Evolutionary conservation across 768 basidiomycete species (phyloP), one percentile per base, ranked within the genome.

Genomic region (Tulasnella calospora): DNA sequence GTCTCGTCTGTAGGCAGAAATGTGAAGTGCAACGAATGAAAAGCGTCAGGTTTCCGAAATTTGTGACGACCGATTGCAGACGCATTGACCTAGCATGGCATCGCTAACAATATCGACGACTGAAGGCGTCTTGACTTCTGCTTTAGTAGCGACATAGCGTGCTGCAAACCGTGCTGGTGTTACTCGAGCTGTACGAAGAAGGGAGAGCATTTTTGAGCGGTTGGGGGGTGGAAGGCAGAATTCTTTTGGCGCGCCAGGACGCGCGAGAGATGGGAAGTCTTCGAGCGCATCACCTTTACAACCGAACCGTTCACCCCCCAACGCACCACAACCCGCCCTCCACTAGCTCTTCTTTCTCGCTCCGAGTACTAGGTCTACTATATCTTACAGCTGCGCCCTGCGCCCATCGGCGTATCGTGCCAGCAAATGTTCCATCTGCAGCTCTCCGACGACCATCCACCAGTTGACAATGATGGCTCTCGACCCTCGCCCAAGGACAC

Each of bases 401-500:
- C 77, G 77, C 77, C 78, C 47, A 61, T 73, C 51, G 69, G 71
- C 77, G 51, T 78, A 71, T 40, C 69, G 51, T 44, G 67, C 69
- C 67, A 76, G 57, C 35, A 71, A 84, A 78, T 86, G 83, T 78
- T 82, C 83, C 81, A 83, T 83, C 78, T 81, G 84, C 84, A 80
- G 74, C 79, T 81, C 81, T 70, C 79, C 78, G 81, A 85, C 82
- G 86, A 86, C 72, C 61, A 67, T 33, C 90, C 90, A 7, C 87
- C 87, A 74, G 88, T 67, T 38, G 72, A 72, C 73, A 72, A 71
- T 77, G 35, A 41, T 79, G 61, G 61, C 61, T 27, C 27, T 35
- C 57, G 74, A 67, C 41, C 70, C 61, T 78, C 76, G 40, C 69
- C 71, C 74, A 44, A 91, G 36, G 92, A 92, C 83, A 92, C 92